A percentile compares a stretch with the other conserved stretches of the same genome.
phyloP scores from a whole-genome alignment of 805 yeast genomes.

The Saccharomyces kudriavzevii region DNA sequence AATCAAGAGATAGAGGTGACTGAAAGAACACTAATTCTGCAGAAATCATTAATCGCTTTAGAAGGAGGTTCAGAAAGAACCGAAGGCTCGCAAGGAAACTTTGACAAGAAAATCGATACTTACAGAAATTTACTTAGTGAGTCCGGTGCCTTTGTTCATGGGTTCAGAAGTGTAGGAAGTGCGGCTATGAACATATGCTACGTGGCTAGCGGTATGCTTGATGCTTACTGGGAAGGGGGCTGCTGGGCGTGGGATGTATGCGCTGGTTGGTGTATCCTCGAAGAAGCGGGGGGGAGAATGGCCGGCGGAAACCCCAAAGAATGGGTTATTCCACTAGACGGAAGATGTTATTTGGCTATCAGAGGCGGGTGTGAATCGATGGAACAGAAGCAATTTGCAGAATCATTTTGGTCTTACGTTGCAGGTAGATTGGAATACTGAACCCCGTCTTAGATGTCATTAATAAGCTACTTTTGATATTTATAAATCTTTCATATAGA shows the following conservation, averaged over 20 bases:
- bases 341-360: constrained; percentile 49
- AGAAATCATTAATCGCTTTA: constrained; percentile 46
- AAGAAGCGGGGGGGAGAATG: constrained; percentile 51
- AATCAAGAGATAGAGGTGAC: constrained; percentile 31
- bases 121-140: constrained; percentile 39
- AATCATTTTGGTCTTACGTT: constrained; percentile 44
- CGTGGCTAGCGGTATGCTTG: constrained; percentile 51
- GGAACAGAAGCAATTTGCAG: constrained; percentile 39
- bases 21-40: constrained; percentile 36
- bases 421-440: constrained; percentile 39
- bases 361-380: constrained; percentile 38
- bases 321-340: constrained; percentile 43
- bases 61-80: constrained; percentile 57
- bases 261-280: constrained; percentile 56
- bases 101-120: constrained; percentile 41
- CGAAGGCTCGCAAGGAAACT: constrained; percentile 45
- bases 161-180: constrained; percentile 53
- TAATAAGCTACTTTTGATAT: no score
- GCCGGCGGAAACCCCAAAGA: constrained; percentile 47
- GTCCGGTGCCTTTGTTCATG: constrained; percentile 52
- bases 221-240: constrained; percentile 66
- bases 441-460: background rate
- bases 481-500: no score
- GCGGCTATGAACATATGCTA: constrained; percentile 57
- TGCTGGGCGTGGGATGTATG: constrained; percentile 64